Base-by-base conservation (phyloP, 495 filamentous ascomycete genomes). In the Aspergillus panamensis region DNA sequence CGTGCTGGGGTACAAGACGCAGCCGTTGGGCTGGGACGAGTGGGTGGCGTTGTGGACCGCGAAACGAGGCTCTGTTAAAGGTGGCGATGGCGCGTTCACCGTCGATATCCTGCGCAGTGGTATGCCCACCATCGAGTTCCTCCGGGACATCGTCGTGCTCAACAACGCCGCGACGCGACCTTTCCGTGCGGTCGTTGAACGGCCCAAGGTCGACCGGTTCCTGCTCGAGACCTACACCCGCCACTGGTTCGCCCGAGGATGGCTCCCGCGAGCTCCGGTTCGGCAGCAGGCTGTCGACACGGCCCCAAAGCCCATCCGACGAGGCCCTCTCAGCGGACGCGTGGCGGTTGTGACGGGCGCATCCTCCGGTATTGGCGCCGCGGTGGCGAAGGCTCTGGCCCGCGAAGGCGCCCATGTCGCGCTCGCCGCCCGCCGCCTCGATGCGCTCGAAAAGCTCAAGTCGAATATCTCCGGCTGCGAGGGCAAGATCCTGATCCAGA, bases 161-260 rank as follows among this genome's bases (percentile, higher is more conserved):
- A 76, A 84, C 59, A 85, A 87, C 51, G 70, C 80, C 2, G 64
- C 70, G 25, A 87, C 86, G 0, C 66, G 75, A 8, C 83, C 82
- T 9, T 77, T 80, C 63, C 80, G 84, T 14, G 70, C 70, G 6
- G 78, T 73, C 1, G 76, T 88, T 3, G 73, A 82, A 57, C 79
- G 84, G 8, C 82, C 84, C 14, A 81, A 81, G 63, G 82, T 89
- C 31, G 84, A 87, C 49, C 69, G 58, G 25, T 73, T 77, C 5
- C 63, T 89, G 35, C 76, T 87, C 0, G 82, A 84, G 66, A 87
- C 81, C 0, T 89, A 89, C 62, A 76, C 83, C 29, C 82, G 85
- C 7, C 84, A 87, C 63, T 89, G 86, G 80, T 89, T 81, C 61
- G 84, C 84, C 21, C 70, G 86, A 64, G 86, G 85, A 29, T 89